Percentiles rank a stretch among this genome's conserved stretches.
Conservation (phyloP, 164 flowering plant genomes). For the Dillenia turbinata region DNA sequence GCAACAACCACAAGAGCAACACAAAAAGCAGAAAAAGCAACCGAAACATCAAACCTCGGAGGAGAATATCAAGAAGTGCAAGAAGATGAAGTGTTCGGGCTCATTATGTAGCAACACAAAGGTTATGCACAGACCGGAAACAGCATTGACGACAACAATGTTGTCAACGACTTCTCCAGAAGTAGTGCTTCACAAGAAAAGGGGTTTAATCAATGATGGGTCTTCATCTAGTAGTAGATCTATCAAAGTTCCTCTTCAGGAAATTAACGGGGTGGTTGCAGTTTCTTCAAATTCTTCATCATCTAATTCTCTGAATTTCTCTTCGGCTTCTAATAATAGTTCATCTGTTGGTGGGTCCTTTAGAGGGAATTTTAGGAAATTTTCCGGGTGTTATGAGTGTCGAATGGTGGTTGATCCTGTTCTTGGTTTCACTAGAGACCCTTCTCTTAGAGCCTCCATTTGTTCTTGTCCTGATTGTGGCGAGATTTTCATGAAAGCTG, state of each 20-base stretch:
- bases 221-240: slow-evolving; percentile 35
- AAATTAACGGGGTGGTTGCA: slow-evolving; percentile 27
- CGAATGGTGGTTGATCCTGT: slow-evolving; percentile 85
- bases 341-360: slow-evolving; percentile 38
- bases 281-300: slow-evolving; percentile 28
- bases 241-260: slow-evolving; percentile 37
- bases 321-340: slow-evolving; percentile 11
- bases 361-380: slow-evolving; percentile 62
- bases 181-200: slow-evolving; percentile 29
- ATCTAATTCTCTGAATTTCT: slow-evolving; percentile 9
- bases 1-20: slow-evolving; percentile 13
- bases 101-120: slow-evolving; percentile 79
- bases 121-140: slow-evolving; percentile 70
- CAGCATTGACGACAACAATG: background rate
- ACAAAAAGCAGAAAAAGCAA: slow-evolving; percentile 4
- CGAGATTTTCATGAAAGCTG: slow-evolving; percentile 72
- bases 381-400: slow-evolving; percentile 93
- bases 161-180: slow-evolving; percentile 29
- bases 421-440: slow-evolving; percentile 53
- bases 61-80: slow-evolving; percentile 40
- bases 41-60: slow-evolving; percentile 17
- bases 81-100: slow-evolving; percentile 70
- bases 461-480: slow-evolving; percentile 79
- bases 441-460: slow-evolving; percentile 54
- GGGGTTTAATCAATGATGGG: slow-evolving; percentile 21